A percentile compares a stretch with the other conserved stretches of the same genome.
phyloP scores from a whole-genome alignment of 2,329 filamentous ascomycete species.

The Juglanconis oblonga region DNA sequence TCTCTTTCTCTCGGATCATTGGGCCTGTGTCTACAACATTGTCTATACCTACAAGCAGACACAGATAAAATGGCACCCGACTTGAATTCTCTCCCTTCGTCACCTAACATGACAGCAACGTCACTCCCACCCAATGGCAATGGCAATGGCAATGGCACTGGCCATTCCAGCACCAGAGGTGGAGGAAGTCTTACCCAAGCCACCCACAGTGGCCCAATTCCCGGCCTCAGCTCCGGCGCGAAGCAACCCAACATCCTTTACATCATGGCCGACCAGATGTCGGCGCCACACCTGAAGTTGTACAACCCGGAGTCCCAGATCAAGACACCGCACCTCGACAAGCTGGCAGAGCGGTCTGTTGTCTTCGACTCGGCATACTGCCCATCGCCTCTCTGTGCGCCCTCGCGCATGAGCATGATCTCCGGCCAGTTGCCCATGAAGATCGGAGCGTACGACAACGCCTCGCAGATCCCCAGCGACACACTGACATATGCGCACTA shows the following conservation, averaged over 20 bases:
- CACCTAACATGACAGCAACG: conserved; percentile 29
- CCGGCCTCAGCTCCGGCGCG: conserved; percentile 11
- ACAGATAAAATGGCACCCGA: conserved; percentile 62
- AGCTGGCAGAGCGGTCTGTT: conserved; percentile 75
- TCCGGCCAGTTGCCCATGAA: conserved; percentile 87
- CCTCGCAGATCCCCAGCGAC: conserved; percentile 77
- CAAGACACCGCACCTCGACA: conserved; percentile 86
- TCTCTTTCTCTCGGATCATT: conserved; percentile 10
- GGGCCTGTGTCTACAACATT: conserved; percentile 5
- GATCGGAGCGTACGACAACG: conserved; percentile 91
- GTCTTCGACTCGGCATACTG: conserved; percentile 95
- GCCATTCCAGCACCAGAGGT: conserved; percentile 22
- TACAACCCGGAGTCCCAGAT: conserved; percentile 87
- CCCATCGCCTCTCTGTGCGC: conserved; percentile 87
- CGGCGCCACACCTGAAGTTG: conserved; percentile 86
- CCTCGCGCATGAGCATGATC: conserved; percentile 92
- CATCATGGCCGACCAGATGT: conserved; percentile 96
- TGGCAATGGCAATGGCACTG: conserved; percentile 23
- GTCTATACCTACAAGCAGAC: conserved; percentile 6
- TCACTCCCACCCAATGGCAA: conserved; percentile 17
- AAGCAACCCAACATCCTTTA: conserved; percentile 72
- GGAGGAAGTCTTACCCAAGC: conserved; percentile 23
- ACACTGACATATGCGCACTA: conserved; percentile 92
- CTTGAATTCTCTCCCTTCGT: conserved; percentile 67
- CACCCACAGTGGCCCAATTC: conserved; percentile 8